Percentiles rank a stretch among this genome's conserved stretches.
Evolutionary conservation across 768 basidiomycete genomes (phyloP).

Genomic region (Calocybe cyanea): DNA sequence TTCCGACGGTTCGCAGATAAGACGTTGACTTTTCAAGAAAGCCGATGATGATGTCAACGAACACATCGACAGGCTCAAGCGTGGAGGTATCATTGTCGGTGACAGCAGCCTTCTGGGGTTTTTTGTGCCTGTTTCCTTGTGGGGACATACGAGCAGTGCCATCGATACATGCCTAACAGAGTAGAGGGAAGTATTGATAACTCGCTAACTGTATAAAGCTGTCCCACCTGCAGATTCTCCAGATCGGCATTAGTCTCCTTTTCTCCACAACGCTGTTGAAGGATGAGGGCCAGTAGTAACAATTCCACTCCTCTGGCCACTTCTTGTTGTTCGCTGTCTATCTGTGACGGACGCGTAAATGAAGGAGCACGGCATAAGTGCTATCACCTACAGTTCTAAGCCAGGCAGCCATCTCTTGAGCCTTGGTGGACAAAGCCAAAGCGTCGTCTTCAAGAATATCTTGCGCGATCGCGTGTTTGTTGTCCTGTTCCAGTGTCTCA

Average conservation of each 20-base stretch:
- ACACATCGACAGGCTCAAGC: constrained; percentile 70
- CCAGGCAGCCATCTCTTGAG: constrained; percentile 35
- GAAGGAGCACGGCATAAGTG: neutral
- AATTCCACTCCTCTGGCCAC: constrained; percentile 67
- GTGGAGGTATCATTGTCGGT: constrained; percentile 32
- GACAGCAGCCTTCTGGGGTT: constrained; percentile 32
- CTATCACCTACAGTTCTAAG: constrained; percentile 39
- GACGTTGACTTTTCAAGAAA: constrained; percentile 81
- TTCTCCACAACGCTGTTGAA: constrained; percentile 69
- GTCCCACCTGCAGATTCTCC: constrained; percentile 58
- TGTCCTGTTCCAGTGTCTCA: constrained; percentile 54
- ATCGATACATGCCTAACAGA: constrained; percentile 56
- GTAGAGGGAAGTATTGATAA: neutral
- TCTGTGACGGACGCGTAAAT: neutral
- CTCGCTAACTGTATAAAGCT: too few relatives aligned
- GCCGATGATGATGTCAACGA: constrained; percentile 89
- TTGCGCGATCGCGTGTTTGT: constrained; percentile 59
- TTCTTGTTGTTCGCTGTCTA: constrained; percentile 43
- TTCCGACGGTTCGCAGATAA: constrained; percentile 77
- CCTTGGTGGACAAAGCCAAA: constrained; percentile 38
- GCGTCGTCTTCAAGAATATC: constrained; percentile 56
- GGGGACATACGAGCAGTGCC: constrained; percentile 54
- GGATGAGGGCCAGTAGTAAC: constrained; percentile 62
- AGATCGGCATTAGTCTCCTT: constrained; percentile 48
- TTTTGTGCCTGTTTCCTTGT: constrained; percentile 33